Evolutionary conservation across 108 stramenopile genomes (phyloP).

Genomic region (Tribonema minus): DNA sequence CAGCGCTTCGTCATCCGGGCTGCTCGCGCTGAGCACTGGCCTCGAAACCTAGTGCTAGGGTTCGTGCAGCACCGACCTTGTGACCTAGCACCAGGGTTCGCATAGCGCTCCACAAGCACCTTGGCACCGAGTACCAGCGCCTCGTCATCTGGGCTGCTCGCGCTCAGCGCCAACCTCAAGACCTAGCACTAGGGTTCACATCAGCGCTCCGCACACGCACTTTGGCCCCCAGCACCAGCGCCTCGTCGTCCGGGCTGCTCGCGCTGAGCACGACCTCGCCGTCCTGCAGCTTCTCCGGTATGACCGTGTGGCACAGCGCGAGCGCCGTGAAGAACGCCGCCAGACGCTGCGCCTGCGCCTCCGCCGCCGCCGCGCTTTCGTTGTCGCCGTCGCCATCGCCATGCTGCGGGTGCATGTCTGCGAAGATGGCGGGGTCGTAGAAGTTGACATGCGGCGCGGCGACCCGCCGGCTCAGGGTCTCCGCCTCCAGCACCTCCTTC

Average conservation of each 20-base stretch:
- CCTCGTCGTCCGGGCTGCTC: slow-evolving; percentile 32
- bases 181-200: no score
- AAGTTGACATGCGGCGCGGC: slow-evolving; percentile 28
- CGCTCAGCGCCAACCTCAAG: no score
- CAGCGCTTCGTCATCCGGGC: no score
- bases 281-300: slow-evolving; percentile 51
- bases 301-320: slow-evolving; percentile 58
- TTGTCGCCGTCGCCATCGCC: no score
- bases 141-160: slow-evolving; percentile 61
- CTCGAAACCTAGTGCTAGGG: no score
- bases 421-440: slow-evolving; percentile 19
- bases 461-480: neutral
- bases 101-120: no score
- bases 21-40: no score
- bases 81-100: no score
- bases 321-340: slow-evolving; percentile 52
- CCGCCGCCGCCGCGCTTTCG: no score
- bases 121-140: slow-evolving; percentile 58
- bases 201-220: no score
- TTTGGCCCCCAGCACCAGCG: no score
- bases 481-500: slow-evolving; percentile 6
- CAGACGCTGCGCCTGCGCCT: slow-evolving; percentile 12
- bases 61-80: no score
- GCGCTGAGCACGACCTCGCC: slow-evolving; percentile 41
- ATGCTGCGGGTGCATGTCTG: slow-evolving; percentile 4